Evolutionary conservation across 2,329 filamentous ascomycete species (phyloP), one percentile per base, ranked within the genome.

Genomic region (Corinectria fuckeliana): DNA sequence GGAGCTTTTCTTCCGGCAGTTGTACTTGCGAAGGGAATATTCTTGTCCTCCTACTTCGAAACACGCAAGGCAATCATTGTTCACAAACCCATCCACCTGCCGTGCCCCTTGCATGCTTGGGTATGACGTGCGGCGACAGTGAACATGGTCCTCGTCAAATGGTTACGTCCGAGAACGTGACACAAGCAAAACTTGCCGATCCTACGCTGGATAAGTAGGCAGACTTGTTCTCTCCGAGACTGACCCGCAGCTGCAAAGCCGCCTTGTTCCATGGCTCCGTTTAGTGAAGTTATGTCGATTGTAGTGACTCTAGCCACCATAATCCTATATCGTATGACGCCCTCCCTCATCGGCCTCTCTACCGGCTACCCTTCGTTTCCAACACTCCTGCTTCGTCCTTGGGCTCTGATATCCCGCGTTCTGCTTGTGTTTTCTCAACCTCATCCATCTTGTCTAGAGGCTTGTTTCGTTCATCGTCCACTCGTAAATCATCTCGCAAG

Each of bases 401-500:
- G 5, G 18, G 14, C 9, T 45, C 45, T 26, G 39, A 16, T 45
- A 21, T 9, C 4, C 44, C 39, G 6, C 18, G 16, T 45, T 44
- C 54, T 16, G 28, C 44, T 38, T 36, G 47, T 36, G 20, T 49
- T 23, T 20, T 49, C 16, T 21, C 47, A 5, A 16, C 36, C 8
- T 21, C 26, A 11, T 41, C 59, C 2, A 18, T 25, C 25, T 61
- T 51, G 7, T 32, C 47, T 25, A 47, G 21, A 23, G 30, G 50
- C 13, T 62, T 57, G 21, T 36, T 58, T 2, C 32, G 34, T n/a
- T 68, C 62, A 1, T 64, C 61, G 0, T 61, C 63, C 18, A 60
- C 36, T 5, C 54, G 30, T 16, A 77, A 53, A 23, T 75, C 73
- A 52, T 77, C 36, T 5, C 54, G 30, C 16, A 77, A 53, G 23